These are phyloP conservation scores for Tagetes patula DNA, from an alignment of 129 eudicot species.

Conservation along the genomic window DNA sequence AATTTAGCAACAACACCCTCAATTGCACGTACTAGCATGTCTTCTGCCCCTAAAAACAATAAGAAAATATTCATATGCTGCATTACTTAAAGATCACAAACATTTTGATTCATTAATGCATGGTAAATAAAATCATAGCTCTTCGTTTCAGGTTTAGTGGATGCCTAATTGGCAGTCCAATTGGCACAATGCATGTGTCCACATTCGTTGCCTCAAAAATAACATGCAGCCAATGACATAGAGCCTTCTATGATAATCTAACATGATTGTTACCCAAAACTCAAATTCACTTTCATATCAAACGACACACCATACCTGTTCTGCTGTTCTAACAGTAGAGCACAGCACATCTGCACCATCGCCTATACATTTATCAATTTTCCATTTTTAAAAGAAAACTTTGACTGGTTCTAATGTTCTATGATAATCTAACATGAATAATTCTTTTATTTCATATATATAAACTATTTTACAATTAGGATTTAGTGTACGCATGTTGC, in stretches of 20 bases:
- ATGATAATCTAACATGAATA: no score
- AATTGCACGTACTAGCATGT: constrained; percentile 52
- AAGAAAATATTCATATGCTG: background rate
- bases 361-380: background rate
- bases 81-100: constrained; percentile 2
- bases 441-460: no score
- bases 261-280: background rate
- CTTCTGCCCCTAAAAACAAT: constrained; percentile 50
- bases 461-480: no score
- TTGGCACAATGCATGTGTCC: background rate
- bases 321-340: background rate
- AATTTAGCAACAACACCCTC: constrained; percentile 55
- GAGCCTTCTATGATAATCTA: background rate
- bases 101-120: constrained; percentile 10
- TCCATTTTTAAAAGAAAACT: background rate
- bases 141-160: background rate
- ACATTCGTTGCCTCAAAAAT: background rate
- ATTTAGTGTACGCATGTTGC: no score
- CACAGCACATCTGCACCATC: background rate
- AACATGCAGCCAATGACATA: constrained; percentile 1
- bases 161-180: constrained; percentile 5
- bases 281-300: background rate
- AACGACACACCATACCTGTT: background rate
- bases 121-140: background rate
- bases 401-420: background rate